phyloP scores from a whole-genome alignment of 1,139 yeast genomes.

The Saccharomyces hybrid region DNA sequence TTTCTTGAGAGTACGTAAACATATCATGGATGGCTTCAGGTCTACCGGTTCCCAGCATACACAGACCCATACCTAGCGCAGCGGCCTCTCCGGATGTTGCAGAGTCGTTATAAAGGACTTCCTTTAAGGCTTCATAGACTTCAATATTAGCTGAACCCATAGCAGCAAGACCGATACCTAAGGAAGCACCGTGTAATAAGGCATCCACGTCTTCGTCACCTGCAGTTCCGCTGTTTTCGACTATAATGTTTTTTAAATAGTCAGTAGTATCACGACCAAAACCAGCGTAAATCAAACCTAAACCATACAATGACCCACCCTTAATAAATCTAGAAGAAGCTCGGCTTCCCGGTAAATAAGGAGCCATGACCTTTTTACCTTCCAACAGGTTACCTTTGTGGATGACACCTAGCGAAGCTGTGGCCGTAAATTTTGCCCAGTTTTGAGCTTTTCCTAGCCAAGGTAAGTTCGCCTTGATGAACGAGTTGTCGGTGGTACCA shows the following conservation, averaged over 20 bases:
- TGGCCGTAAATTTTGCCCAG: conserved; percentile 97
- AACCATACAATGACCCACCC: conserved; percentile 91
- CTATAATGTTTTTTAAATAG: conserved; percentile 66
- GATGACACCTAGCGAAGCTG: conserved; percentile 96
- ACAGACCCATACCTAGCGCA: conserved; percentile 91
- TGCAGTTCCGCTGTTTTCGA: conserved; percentile 58
- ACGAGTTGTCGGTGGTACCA: conserved; percentile 93
- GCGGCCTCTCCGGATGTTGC: conserved; percentile 97
- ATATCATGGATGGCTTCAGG: conserved; percentile 67
- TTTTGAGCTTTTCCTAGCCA: conserved; percentile 96
- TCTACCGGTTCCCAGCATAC: conserved; percentile 89
- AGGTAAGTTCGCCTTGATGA: conserved; percentile 81
- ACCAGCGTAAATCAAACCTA: conserved; percentile 93
- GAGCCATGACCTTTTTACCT: conserved; percentile 79
- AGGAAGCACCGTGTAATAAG: conserved; percentile 88
- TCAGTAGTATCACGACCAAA: conserved; percentile 76
- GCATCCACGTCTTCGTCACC: conserved; percentile 76
- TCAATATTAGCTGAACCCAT: conserved; percentile 79
- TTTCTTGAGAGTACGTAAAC: conserved; percentile 88
- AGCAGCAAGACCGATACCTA: conserved; percentile 94
- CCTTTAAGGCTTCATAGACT: conserved; percentile 76
- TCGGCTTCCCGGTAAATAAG: conserved; percentile 81
- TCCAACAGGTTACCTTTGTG: conserved; percentile 91
- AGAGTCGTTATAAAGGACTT: conserved; percentile 79
- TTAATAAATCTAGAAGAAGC: conserved; percentile 74